These are phyloP conservation scores for Neofusicoccum cordaticola DNA, from an alignment of 2,329 filamentous ascomycete genomes.

Conservation along the genomic window DNA sequence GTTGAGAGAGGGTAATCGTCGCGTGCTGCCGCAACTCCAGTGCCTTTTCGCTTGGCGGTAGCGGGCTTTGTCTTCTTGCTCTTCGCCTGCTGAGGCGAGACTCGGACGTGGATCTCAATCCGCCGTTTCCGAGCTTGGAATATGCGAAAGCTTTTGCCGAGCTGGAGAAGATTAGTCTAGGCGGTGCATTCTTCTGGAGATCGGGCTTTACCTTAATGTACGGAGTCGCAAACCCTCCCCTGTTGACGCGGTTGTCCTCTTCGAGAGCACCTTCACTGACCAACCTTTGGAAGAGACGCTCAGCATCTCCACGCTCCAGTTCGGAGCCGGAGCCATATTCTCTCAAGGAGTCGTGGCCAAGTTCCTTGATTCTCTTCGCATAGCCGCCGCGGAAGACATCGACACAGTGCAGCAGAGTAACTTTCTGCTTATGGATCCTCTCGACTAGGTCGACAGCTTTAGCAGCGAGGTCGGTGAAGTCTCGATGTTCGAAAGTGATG, in stretches of 20 bases:
- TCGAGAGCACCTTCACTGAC: constrained; percentile 69
- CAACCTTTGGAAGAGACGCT: constrained; percentile 79
- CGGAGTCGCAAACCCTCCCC: constrained; percentile 65
- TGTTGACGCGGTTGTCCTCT: constrained; percentile 67
- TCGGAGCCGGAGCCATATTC: constrained; percentile 67
- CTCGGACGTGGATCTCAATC: constrained; percentile 54
- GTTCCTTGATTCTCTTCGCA: constrained; percentile 56
- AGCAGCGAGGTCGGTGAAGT: constrained; percentile 73
- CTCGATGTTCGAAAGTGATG: constrained; percentile 66
- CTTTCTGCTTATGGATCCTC: constrained; percentile 54
- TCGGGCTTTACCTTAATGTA: constrained; percentile 62
- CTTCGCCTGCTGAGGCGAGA: constrained; percentile 43
- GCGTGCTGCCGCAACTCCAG: constrained; percentile 34
- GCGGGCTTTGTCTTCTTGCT: constrained; percentile 32
- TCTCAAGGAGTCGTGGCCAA: constrained; percentile 45
- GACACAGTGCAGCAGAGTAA: constrained; percentile 78
- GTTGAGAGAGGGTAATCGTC: constrained; percentile 60
- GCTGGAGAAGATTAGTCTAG: constrained; percentile 28
- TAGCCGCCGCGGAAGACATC: constrained; percentile 76
- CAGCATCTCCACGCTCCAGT: constrained; percentile 71
- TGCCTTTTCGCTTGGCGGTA: constrained; percentile 22
- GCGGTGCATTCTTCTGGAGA: background rate
- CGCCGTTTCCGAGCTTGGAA: constrained; percentile 45
- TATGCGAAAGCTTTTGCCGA: constrained; percentile 45
- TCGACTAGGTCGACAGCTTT: constrained; percentile 68